Conservation (phyloP, 768 basidiomycete genomes). For the Lactarius hengduanensis region DNA sequence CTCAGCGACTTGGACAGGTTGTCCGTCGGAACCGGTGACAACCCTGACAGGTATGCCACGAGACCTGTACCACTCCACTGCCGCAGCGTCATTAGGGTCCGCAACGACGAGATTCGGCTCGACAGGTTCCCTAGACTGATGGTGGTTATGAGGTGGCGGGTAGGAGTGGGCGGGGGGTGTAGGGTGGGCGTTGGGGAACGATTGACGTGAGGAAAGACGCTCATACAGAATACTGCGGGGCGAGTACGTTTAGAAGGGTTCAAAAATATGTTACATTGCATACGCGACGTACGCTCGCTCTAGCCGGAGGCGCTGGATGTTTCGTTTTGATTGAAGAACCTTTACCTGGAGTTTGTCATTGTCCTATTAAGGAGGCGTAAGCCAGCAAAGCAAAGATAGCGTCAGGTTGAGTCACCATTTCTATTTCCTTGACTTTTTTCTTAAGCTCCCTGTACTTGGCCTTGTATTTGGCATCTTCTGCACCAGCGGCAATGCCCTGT, state of each 20-base stretch:
- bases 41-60: conserved; percentile 49
- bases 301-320: conserved; percentile 82
- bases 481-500: conserved; percentile 70
- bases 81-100: conserved; percentile 48
- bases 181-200: conserved; percentile 32
- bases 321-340: conserved; percentile 73
- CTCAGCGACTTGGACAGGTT: conserved; percentile 50
- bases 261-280: conserved; percentile 26
- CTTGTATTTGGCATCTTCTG: conserved; percentile 84
- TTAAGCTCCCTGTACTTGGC: conserved; percentile 87
- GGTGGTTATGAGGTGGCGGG: conserved; percentile 24
- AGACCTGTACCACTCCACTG: conserved; percentile 48
- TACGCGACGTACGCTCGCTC: conserved; percentile 74
- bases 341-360: conserved; percentile 87
- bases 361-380: conserved; percentile 50
- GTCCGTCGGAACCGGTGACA: conserved; percentile 48
- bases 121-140: conserved; percentile 13
- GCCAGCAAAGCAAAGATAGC: conserved; percentile 9
- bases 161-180: conserved; percentile 31
- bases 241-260: conserved; percentile 25
- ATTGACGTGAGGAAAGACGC: conserved; percentile 52
- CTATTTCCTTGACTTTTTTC: conserved; percentile 85
- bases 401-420: conserved; percentile 52
- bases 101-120: conserved; percentile 18
- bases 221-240: conserved; percentile 72